Percentiles rank a stretch among this genome's conserved stretches.
Conservation (phyloP, 768 basidiomycete species). For the Omphalotus guepiniiformis region DNA sequence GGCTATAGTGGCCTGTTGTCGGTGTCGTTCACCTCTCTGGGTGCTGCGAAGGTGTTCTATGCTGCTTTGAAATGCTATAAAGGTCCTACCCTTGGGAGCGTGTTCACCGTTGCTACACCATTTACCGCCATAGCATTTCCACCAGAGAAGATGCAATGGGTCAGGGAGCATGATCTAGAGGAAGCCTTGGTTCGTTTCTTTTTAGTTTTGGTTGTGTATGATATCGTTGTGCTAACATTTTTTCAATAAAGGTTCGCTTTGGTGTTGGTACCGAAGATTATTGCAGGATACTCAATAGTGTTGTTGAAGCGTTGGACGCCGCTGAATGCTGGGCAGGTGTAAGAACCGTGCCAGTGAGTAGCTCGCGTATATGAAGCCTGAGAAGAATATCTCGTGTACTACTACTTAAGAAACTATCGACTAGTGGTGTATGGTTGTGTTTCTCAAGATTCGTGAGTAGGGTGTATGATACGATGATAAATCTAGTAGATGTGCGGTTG, state of each 20-base stretch:
- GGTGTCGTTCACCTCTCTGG: conserved; percentile 68
- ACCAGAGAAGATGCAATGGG: conserved; percentile 80
- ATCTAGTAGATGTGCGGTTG: no score
- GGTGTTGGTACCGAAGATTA: conserved; percentile 88
- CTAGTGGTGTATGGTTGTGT: no score
- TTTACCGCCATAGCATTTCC: conserved; percentile 90
- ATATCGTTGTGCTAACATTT: no score
- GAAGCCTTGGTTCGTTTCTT: conserved; percentile 70
- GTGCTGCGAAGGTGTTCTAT: conserved; percentile 76
- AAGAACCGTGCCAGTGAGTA: no score
- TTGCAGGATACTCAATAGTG: conserved; percentile 49
- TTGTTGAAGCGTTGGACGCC: conserved; percentile 63
- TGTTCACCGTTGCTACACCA: conserved; percentile 93
- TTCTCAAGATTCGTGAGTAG: no score
- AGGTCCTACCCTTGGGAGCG: conserved; percentile 90
- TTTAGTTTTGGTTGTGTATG: neutral
- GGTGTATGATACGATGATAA: no score
- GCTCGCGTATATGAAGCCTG: no score
- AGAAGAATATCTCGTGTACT: no score
- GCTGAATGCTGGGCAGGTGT: no score
- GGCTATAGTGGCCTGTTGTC: conserved; percentile 89
- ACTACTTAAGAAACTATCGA: no score
- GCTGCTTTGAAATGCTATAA: conserved; percentile 80
- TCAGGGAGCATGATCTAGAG: conserved; percentile 80
- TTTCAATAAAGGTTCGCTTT: conserved; percentile 1